Evolutionary conservation across 768 basidiomycete species (phyloP).

Genomic region (Boletales sp.): DNA sequence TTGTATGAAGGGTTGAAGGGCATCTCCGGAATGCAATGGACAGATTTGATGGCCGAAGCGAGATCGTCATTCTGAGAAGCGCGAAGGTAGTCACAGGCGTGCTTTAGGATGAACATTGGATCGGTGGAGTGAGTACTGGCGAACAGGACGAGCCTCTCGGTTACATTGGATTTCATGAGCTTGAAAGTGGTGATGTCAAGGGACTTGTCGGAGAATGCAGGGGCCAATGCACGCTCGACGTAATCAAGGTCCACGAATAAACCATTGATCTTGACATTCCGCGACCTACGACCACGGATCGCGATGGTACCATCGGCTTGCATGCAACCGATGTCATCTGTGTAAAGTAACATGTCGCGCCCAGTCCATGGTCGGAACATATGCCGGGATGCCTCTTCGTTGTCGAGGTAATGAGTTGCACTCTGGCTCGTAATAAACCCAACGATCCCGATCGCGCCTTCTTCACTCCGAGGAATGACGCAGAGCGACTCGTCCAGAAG

Average conservation of each 20-base stretch:
- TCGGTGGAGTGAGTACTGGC: conserved; percentile 13
- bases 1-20: conserved; percentile 31
- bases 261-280: conserved; percentile 29
- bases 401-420: conserved; percentile 26
- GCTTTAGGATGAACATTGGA: conserved; percentile 19
- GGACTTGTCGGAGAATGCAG: conserved; percentile 18
- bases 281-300: conserved; percentile 26
- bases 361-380: conserved; percentile 27
- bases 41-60: conserved; percentile 22
- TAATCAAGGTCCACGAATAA: conserved; percentile 28
- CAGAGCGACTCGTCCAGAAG: conserved; percentile 23
- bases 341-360: conserved; percentile 23
- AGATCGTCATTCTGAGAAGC: conserved; percentile 15
- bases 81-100: conserved; percentile 18
- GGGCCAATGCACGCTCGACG: conserved; percentile 25
- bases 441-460: conserved; percentile 25
- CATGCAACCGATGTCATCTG: conserved; percentile 28
- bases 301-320: conserved; percentile 25
- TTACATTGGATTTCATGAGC: conserved; percentile 24
- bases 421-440: conserved; percentile 25
- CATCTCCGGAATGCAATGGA: conserved; percentile 24
- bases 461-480: conserved; percentile 17
- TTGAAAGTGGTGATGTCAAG: conserved; percentile 20
- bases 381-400: conserved; percentile 24
- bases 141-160: conserved; percentile 26